Conservation (phyloP, 139 green algal species). For the Picochlorum costavermella region DNA sequence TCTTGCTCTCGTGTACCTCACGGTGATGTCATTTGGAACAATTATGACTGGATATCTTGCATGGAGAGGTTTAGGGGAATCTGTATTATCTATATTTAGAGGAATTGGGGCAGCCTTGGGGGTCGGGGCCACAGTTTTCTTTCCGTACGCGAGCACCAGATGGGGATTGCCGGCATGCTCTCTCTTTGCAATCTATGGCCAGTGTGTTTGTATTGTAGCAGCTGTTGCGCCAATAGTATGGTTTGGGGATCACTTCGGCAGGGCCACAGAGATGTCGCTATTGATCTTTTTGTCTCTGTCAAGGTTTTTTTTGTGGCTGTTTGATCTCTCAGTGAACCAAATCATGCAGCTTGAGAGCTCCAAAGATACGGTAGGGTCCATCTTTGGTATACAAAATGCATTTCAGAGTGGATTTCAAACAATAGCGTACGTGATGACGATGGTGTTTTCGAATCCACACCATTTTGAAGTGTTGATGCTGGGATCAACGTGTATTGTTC, state of each 20-base stretch:
- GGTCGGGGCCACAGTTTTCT: slow-evolving; percentile 55
- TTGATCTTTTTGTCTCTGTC: slow-evolving; percentile 46
- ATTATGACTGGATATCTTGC: slow-evolving; percentile 56
- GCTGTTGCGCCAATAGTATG: slow-evolving; percentile 7
- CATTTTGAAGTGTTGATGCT: slow-evolving; percentile 48
- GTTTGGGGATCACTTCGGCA: not conserved
- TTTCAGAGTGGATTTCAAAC: slow-evolving; percentile 62
- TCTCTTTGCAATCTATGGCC: slow-evolving; percentile 35
- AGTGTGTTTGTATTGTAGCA: slow-evolving; percentile 36
- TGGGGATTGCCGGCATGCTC: slow-evolving; percentile 30
- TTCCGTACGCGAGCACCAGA: slow-evolving; percentile 24
- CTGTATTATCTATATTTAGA: slow-evolving; percentile 42
- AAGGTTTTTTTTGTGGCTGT: slow-evolving; percentile 69
- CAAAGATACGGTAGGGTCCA: slow-evolving; percentile 32
- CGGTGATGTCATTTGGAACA: slow-evolving; percentile 50
- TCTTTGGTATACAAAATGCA: slow-evolving; percentile 66
- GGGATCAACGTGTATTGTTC: slow-evolving; percentile 32
- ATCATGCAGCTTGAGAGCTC: slow-evolving; percentile 62
- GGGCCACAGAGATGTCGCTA: slow-evolving; percentile 39
- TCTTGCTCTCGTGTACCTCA: slow-evolving; percentile 71
- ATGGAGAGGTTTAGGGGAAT: slow-evolving; percentile 48
- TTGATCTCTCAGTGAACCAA: slow-evolving; percentile 71
- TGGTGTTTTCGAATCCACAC: slow-evolving; percentile 22
- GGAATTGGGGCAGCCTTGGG: slow-evolving; percentile 56
- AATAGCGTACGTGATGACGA: slow-evolving; percentile 44